Conservation (phyloP, 2,329 filamentous ascomycete species). For the Trichothecium sympodiale region DNA sequence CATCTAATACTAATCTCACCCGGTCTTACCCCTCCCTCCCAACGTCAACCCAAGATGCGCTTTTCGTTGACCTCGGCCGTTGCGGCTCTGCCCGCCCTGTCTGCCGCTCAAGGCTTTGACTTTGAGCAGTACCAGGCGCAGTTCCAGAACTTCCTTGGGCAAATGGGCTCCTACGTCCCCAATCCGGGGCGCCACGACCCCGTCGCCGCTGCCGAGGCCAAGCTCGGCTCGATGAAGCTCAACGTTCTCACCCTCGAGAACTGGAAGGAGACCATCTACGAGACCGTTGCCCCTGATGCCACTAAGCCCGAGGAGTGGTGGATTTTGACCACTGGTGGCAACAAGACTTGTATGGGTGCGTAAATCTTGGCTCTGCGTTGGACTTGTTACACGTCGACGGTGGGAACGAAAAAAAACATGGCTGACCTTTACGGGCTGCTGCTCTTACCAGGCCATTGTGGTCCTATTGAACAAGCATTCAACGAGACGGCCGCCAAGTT, state of each 20-base stretch:
- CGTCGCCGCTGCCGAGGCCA: conserved; percentile 29
- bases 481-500: conserved; percentile 56
- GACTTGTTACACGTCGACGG: too few species aligned
- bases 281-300: conserved; percentile 45
- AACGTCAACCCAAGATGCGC: conserved; percentile 37
- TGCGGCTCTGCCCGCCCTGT: conserved; percentile 45
- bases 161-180: conserved; percentile 42
- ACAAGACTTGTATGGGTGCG: conserved; percentile 65
- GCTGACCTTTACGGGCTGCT: background rate
- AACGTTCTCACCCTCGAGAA: conserved; percentile 51
- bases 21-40: conserved; percentile 5
- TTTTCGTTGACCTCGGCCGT: conserved; percentile 39
- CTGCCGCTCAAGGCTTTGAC: conserved; percentile 38
- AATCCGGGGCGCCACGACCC: conserved; percentile 30
- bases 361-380: conserved; percentile 2
- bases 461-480: conserved; percentile 50
- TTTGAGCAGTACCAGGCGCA: conserved; percentile 50
- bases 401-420: too few species aligned
- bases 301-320: conserved; percentile 65
- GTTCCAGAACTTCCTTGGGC: conserved; percentile 53
- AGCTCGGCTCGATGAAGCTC: conserved; percentile 30
- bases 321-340: conserved; percentile 62
- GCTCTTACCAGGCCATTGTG: conserved; percentile 46
- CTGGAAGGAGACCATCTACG: conserved; percentile 59
- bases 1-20: background rate